Percentiles rank a stretch among this genome's conserved stretches.
phyloP scores from a whole-genome alignment of 1,139 yeast genomes.

The Kazachstania sp. region DNA sequence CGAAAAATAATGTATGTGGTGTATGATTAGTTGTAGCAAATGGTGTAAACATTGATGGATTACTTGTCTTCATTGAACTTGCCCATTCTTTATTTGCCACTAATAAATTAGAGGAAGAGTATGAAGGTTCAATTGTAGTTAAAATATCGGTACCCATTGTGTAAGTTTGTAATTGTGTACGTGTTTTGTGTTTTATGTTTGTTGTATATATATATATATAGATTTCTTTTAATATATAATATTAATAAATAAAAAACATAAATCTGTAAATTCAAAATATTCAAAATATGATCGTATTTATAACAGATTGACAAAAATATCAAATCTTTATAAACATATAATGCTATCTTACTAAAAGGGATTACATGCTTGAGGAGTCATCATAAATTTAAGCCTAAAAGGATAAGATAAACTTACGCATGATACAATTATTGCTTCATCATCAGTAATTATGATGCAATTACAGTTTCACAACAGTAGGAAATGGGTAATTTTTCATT shows the following conservation, averaged over 20 bases:
- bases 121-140: constrained; percentile 1
- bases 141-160: constrained; percentile 8
- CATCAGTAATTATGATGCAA: not conserved
- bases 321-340: too few relatives aligned
- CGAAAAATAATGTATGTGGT: constrained; percentile 93
- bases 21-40: constrained; percentile 38
- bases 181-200: not conserved
- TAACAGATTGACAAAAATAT: too few relatives aligned
- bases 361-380: too few relatives aligned
- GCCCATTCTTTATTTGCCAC: constrained; percentile 7
- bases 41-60: constrained; percentile 5
- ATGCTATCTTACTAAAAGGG: too few relatives aligned
- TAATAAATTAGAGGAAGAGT: constrained; percentile 3
- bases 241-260: not conserved
- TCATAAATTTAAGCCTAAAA: too few relatives aligned
- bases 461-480: not conserved
- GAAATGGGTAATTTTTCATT: too few relatives aligned
- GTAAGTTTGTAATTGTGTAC: not conserved
- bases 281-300: too few relatives aligned
- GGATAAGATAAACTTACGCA: too few relatives aligned
- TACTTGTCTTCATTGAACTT: constrained; percentile 1
- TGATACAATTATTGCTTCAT: not conserved
- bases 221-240: not conserved
- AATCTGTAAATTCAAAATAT: too few relatives aligned
- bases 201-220: not conserved